Conservation (phyloP, 2,329 filamentous ascomycete species). For the Aureobasidium sp. region DNA sequence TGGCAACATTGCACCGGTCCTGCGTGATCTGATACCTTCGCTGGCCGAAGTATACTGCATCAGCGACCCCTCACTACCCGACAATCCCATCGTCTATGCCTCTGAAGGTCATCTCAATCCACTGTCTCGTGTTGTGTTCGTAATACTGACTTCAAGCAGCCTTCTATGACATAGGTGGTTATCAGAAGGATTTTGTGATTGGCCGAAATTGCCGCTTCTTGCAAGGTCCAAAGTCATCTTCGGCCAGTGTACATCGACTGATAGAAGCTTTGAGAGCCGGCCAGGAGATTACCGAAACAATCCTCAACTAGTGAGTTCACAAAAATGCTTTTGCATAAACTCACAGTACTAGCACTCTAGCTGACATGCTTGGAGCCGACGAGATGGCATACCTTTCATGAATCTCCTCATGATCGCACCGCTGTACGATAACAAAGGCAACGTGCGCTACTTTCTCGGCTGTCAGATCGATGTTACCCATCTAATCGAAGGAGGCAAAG, state of each 20-base stretch:
- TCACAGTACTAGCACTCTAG: background rate
- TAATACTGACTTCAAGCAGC: conserved; percentile 23
- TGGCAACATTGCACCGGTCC: conserved; percentile 34
- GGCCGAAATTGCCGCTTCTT: conserved; percentile 41
- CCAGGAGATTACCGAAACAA: conserved; percentile 37
- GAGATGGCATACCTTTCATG: conserved; percentile 36
- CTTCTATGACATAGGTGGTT: conserved; percentile 40
- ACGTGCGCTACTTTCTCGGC: conserved; percentile 35
- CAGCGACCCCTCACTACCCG: conserved; percentile 36
- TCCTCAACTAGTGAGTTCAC: conserved; percentile 34
- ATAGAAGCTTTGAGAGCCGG: conserved; percentile 32
- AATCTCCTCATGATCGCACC: conserved; percentile 37
- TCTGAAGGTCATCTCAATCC: conserved; percentile 28
- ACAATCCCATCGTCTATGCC: conserved; percentile 42
- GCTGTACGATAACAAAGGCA: conserved; percentile 36
- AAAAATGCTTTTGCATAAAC: background rate
- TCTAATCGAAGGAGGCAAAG: conserved; percentile 31
- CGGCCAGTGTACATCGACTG: conserved; percentile 30
- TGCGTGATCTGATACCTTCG: conserved; percentile 35
- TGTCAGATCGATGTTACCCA: conserved; percentile 35
- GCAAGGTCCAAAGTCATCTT: conserved; percentile 35
- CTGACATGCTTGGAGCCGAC: conserved; percentile 18
- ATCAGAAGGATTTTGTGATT: conserved; percentile 37
- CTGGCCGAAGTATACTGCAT: conserved; percentile 42
- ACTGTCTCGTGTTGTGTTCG: background rate